Conservation (phyloP, 208 protist species). For the Leishmania tropica region DNA sequence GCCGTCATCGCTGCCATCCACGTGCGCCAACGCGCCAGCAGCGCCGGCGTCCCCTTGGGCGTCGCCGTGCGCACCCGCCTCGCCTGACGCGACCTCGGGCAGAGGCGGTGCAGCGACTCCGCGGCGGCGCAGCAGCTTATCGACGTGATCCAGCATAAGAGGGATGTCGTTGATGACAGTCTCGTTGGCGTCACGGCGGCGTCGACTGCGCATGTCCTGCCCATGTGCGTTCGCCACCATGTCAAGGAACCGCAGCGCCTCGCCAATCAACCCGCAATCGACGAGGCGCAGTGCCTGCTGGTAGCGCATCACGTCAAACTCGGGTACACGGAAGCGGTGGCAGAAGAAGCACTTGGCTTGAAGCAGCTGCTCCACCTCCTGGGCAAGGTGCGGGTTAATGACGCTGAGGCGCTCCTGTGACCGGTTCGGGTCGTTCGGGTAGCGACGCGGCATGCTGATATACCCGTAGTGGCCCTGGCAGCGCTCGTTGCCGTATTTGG, state of each 20-base stretch:
- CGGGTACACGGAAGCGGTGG: constrained; percentile 70
- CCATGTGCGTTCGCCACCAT: constrained; percentile 63
- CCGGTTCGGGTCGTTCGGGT: constrained; percentile 50
- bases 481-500: constrained; percentile 82
- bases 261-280: constrained; percentile 71
- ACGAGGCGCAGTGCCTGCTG: constrained; percentile 75
- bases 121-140: constrained; percentile 47
- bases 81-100: background rate
- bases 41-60: background rate
- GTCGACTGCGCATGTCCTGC: constrained; percentile 49
- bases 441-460: constrained; percentile 81
- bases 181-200: constrained; percentile 65
- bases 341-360: constrained; percentile 90
- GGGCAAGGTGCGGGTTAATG: constrained; percentile 82
- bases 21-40: background rate
- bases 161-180: constrained; percentile 67
- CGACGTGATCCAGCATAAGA: constrained; percentile 63
- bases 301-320: constrained; percentile 87
- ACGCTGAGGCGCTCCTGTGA: constrained; percentile 54
- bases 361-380: constrained; percentile 79
- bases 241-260: constrained; percentile 83
- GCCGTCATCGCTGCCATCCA: background rate
- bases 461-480: constrained; percentile 90
- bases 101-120: constrained; percentile 1
- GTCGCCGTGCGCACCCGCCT: background rate